A percentile compares a stretch with the other conserved stretches of the same genome.
phyloP scores from a whole-genome alignment of 202 grass and related monocot species.

The Digitaria exilis region DNA sequence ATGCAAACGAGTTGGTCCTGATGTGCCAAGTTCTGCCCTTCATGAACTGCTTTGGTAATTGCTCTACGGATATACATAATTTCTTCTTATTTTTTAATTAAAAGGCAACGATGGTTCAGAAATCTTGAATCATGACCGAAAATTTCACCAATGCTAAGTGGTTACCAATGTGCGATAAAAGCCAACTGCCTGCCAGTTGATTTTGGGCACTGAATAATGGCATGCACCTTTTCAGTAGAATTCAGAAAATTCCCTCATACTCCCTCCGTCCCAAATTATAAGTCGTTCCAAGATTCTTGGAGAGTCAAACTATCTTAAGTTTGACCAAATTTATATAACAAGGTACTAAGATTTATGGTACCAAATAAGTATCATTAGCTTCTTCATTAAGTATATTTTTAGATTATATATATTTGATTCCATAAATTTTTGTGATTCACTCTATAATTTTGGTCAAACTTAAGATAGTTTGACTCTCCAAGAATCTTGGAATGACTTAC shows the following conservation, averaged over 20 bases:
- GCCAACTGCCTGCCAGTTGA: neutral
- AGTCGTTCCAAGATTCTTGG: too few species aligned
- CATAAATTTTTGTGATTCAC: too few species aligned
- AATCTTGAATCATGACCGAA: neutral
- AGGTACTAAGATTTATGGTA: too few species aligned
- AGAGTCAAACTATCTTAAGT: too few species aligned
- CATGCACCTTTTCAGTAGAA: neutral
- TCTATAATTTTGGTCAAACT: too few species aligned
- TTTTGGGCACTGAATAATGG: neutral
- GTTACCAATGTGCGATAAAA: neutral
- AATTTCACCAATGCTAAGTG: neutral
- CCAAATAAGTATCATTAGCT: too few species aligned
- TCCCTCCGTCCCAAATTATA: too few species aligned
- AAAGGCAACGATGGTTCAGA: neutral
- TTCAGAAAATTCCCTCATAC: neutral
- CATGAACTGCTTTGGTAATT: slow-evolving; percentile 80
- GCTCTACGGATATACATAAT: neutral
- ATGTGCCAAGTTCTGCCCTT: slow-evolving; percentile 42
- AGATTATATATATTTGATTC: too few species aligned
- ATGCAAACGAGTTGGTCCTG: slow-evolving; percentile 52
- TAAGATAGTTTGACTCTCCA: too few species aligned
- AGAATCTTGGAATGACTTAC: too few species aligned
- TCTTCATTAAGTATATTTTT: too few species aligned
- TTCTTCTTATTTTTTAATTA: neutral
- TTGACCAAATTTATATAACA: too few species aligned